A percentile compares a stretch with the other conserved stretches of the same genome.
Evolutionary conservation across 2,329 filamentous ascomycete species (phyloP).

Genomic region (Xylariales sp.): DNA sequence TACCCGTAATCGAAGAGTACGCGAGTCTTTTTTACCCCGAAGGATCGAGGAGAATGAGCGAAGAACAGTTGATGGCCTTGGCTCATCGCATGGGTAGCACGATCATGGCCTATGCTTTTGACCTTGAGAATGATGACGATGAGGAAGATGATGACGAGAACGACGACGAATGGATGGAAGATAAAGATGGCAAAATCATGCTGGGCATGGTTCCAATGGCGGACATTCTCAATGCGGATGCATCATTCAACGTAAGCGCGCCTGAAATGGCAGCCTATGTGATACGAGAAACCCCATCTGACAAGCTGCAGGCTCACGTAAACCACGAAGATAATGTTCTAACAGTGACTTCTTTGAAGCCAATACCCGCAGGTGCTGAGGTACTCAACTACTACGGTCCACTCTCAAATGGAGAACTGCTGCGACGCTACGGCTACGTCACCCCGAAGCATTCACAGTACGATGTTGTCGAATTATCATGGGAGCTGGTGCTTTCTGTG

Average conservation of each 20-base stretch:
- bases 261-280: no score
- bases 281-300: conserved; percentile 3
- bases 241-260: conserved; percentile 69
- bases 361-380: conserved; percentile 67
- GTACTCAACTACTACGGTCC: conserved; percentile 88
- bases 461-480: conserved; percentile 76
- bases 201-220: conserved; percentile 91
- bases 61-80: conserved; percentile 42
- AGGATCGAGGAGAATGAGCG: conserved; percentile 28
- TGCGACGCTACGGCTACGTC: conserved; percentile 84
- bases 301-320: conserved; percentile 41
- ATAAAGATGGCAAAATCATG: conserved; percentile 50
- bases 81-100: conserved; percentile 81
- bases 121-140: conserved; percentile 57
- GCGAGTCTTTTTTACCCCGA: conserved; percentile 40
- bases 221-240: conserved; percentile 85
- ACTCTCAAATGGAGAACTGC: conserved; percentile 74
- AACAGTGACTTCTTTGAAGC: conserved; percentile 66
- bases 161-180: conserved; percentile 61
- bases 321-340: conserved; percentile 52
- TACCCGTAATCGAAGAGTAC: conserved; percentile 45
- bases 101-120: conserved; percentile 92
- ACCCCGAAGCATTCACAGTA: conserved; percentile 71
- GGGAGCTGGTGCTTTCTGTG: conserved; percentile 50
- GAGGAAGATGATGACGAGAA: conserved; percentile 51